These are phyloP conservation scores for Fraxinus nigra DNA, from an alignment of 305 asterid species.

Conservation along the genomic window DNA sequence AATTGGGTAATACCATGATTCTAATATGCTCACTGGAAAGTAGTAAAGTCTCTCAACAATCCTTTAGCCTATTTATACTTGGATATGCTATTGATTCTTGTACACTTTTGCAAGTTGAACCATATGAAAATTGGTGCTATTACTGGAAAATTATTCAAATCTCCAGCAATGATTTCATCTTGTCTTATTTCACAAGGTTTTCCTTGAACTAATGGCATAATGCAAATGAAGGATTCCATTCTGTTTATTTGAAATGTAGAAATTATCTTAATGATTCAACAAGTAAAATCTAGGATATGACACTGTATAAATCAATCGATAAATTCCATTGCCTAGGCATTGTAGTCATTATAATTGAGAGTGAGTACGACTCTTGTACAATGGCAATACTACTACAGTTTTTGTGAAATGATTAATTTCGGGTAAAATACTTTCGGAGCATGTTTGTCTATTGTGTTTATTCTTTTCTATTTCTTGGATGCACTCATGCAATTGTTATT, in stretches of 20 bases:
- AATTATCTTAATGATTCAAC: background rate
- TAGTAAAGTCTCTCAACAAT: too few relatives aligned
- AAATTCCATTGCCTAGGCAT: background rate
- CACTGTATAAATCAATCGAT: background rate
- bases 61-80: background rate
- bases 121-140: constrained; percentile 52
- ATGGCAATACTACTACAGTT: background rate
- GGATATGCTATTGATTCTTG: background rate
- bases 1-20: too few relatives aligned
- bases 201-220: background rate
- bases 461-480: background rate
- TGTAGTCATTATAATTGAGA: background rate
- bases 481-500: background rate
- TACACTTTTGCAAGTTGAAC: too few relatives aligned
- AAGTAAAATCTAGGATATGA: background rate
- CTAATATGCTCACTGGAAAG: too few relatives aligned
- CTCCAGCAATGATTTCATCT: background rate
- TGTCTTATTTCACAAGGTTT: background rate
- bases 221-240: background rate
- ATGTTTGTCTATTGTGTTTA: background rate
- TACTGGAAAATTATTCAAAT: background rate
- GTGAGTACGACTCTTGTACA: background rate
- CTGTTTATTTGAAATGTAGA: background rate
- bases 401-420: background rate
- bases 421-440: background rate